Conservation (phyloP, 805 yeast species). For the Saccharomycopsis olivae region DNA sequence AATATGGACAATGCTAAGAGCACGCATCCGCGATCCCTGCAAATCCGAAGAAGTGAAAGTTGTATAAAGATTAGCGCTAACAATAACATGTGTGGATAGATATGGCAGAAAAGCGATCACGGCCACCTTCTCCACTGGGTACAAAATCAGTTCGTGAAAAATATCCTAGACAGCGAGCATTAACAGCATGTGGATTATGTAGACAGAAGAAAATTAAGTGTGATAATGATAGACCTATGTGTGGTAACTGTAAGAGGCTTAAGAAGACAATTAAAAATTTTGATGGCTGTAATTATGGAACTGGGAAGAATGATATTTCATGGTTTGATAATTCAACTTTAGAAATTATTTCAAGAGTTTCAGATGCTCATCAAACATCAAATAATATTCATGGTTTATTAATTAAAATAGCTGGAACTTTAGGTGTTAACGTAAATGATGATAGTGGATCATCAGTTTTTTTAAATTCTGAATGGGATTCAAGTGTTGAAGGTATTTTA, state of each 20-base stretch:
- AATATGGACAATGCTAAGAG: no score
- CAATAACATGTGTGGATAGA: no score
- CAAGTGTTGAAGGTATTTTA: background rate
- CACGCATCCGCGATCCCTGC: no score
- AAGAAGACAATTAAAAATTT: background rate
- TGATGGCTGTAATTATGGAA: background rate
- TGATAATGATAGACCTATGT: conserved; percentile 8
- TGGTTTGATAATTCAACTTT: background rate
- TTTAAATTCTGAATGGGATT: no score
- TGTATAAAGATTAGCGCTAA: no score
- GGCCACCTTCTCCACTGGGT: no score
- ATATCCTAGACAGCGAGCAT: conserved; percentile 2
- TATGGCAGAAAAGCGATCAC: no score
- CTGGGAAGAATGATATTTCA: background rate
- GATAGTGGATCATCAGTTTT: no score
- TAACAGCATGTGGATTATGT: conserved; percentile 8
- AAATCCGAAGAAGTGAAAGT: no score
- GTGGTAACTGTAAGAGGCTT: conserved; percentile 6
- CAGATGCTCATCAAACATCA: background rate
- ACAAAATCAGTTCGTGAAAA: no score
- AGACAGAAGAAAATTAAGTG: conserved; percentile 12
- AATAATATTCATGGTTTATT: background rate
- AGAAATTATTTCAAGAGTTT: background rate
- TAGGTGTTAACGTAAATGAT: background rate
- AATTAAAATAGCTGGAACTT: background rate